phyloP scores from a whole-genome alignment of 1,284 basidiomycete species.

The Moesziomyces sp. region DNA sequence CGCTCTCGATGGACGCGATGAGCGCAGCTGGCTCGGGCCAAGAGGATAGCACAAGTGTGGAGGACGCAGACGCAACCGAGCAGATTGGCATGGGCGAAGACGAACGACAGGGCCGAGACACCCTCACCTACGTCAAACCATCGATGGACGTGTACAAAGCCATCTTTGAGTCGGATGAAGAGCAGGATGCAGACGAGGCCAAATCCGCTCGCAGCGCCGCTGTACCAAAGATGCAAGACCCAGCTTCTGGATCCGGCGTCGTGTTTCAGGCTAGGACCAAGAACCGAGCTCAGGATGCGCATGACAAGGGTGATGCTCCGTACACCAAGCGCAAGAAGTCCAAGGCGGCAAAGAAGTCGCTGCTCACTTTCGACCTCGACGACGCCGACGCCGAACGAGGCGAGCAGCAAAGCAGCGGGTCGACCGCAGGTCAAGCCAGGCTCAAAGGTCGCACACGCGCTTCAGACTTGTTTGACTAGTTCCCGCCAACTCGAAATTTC shows the following conservation, averaged over 20 bases:
- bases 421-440: constrained; percentile 3
- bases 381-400: constrained; percentile 70
- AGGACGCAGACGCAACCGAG: constrained; percentile 4
- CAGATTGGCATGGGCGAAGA: constrained; percentile 86
- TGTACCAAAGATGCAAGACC: constrained; percentile 29
- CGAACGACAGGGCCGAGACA: constrained; percentile 84
- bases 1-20: constrained; percentile 45
- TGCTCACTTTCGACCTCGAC: constrained; percentile 43
- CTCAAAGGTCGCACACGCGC: constrained; percentile 13
- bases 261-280: constrained; percentile 28
- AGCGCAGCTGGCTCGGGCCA: neutral
- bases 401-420: neutral
- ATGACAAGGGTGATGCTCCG: constrained; percentile 81
- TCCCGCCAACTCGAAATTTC: neutral
- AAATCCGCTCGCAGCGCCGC: neutral
- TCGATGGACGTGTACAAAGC: constrained; percentile 91
- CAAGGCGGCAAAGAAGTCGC: constrained; percentile 8
- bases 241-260: constrained; percentile 10
- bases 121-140: constrained; percentile 85
- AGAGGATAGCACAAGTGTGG: neutral
- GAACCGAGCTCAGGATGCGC: constrained; percentile 10
- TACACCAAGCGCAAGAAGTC: constrained; percentile 71
- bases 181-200: constrained; percentile 74
- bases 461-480: constrained; percentile 25
- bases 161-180: constrained; percentile 73